A percentile compares a stretch with the other conserved stretches of the same genome.
Evolutionary conservation across 208 protist species (phyloP).

Genomic region (Acanthamoeba sp.): DNA sequence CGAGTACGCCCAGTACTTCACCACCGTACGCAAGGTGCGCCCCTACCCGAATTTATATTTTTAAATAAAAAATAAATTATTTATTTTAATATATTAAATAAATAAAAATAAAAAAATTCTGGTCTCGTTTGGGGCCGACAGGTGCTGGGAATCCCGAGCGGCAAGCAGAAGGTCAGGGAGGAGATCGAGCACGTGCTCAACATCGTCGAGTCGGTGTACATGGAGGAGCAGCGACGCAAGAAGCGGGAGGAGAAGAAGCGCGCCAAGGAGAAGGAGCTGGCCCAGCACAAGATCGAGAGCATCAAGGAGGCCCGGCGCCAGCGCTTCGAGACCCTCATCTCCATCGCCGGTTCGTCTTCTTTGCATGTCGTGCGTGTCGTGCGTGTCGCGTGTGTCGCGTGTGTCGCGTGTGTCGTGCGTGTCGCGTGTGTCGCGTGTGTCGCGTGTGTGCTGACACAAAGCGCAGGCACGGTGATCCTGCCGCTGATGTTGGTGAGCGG

Average conservation of each 20-base stretch:
- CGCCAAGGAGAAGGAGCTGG: background rate
- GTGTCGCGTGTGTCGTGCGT: too few relatives aligned
- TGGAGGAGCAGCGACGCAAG: background rate
- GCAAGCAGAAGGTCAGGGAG: background rate
- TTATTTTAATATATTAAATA: too few relatives aligned
- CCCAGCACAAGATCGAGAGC: background rate
- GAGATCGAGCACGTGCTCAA: conserved; percentile 21
- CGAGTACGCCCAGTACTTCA: conserved; percentile 42
- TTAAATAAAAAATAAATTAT: too few relatives aligned
- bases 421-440: too few relatives aligned
- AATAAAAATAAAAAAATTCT: too few relatives aligned
- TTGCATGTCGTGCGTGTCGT: background rate
- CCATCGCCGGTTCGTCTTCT: background rate
- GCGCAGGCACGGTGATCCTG: conserved; percentile 1
- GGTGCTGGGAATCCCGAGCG: background rate
- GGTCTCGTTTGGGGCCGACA: background rate
- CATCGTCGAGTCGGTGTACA: conserved; percentile 53
- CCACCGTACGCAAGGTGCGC: conserved; percentile 9
- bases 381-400: too few relatives aligned
- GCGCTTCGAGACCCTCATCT: conserved; percentile 36
- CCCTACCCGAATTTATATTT: too few relatives aligned
- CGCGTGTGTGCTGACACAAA: too few relatives aligned
- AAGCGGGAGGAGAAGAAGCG: background rate
- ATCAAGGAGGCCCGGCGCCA: background rate
- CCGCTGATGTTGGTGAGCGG: conserved; percentile 44